Percentiles rank a stretch among this genome's conserved stretches.
Evolutionary conservation across 2,329 filamentous ascomycete species (phyloP).

Genomic region (Scedosporium boydii): DNA sequence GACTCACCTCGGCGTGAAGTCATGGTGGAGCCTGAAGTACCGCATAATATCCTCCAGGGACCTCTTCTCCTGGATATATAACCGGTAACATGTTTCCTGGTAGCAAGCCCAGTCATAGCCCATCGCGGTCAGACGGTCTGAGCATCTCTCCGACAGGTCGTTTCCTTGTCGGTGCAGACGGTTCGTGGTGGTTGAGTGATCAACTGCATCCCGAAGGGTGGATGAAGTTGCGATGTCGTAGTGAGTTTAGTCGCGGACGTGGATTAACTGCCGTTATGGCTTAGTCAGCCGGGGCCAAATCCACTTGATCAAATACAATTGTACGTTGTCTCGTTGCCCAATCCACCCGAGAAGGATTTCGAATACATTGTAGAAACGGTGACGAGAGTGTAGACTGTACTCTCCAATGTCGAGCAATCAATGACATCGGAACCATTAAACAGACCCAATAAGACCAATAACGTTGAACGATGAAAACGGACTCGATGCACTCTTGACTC

Average conservation of each 20-base stretch:
- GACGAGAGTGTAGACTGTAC: no score
- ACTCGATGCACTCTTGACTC: no score
- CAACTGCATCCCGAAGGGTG: neutral
- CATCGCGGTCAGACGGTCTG: slow-evolving; percentile 19
- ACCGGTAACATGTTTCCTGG: slow-evolving; percentile 35
- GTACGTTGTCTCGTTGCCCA: no score
- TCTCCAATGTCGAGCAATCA: no score
- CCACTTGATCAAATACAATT: no score
- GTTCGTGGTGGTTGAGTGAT: neutral
- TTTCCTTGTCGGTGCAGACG: neutral
- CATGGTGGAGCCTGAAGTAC: slow-evolving; percentile 53
- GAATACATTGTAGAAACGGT: no score
- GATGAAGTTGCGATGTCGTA: neutral
- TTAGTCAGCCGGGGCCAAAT: no score
- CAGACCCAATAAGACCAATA: no score
- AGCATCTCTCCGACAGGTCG: neutral
- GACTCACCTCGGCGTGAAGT: slow-evolving; percentile 61
- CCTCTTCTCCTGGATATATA: slow-evolving; percentile 70
- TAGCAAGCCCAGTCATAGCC: slow-evolving; percentile 38
- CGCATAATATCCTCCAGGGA: slow-evolving; percentile 66
- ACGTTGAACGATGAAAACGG: no score
- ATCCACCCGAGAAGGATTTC: no score
- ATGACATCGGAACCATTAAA: no score
- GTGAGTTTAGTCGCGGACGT: neutral
- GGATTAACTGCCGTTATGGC: no score